Percentiles rank a stretch among this genome's conserved stretches.
These are phyloP conservation scores for Nakataea oryzae DNA, from an alignment of 2,329 filamentous ascomycete species.

Conservation along the genomic window DNA sequence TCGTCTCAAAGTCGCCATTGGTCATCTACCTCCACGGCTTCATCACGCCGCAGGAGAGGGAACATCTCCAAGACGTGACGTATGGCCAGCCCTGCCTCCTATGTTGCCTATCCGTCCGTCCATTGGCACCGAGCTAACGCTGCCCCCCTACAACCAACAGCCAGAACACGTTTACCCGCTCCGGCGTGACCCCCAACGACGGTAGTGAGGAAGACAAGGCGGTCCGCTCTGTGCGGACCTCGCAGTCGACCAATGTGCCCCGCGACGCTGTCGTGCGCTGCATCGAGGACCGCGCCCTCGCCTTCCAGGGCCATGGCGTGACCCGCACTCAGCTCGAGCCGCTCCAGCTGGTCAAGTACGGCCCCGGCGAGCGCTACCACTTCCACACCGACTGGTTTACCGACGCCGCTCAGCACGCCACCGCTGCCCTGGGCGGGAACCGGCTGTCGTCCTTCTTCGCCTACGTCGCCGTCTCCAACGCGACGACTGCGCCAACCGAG, in stretches of 20 bases:
- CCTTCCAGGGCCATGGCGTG: slow-evolving; percentile 32
- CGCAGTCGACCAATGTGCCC: slow-evolving; percentile 32
- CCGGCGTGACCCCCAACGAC: slow-evolving; percentile 22
- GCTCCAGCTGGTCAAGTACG: slow-evolving; percentile 37
- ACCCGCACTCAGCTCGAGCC: slow-evolving; percentile 29
- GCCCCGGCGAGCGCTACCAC: slow-evolving; percentile 31
- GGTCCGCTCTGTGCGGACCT: slow-evolving; percentile 28
- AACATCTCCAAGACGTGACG: slow-evolving; percentile 31
- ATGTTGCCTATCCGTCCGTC: background rate
- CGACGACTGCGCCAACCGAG: background rate
- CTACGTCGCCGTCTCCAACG: slow-evolving; percentile 28
- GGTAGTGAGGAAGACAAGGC: slow-evolving; percentile 14
- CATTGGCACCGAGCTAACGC: background rate
- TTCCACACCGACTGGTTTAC: slow-evolving; percentile 43
- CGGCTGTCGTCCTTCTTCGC: slow-evolving; percentile 35
- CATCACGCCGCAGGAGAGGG: slow-evolving; percentile 27
- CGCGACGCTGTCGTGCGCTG: slow-evolving; percentile 31
- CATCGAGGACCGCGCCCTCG: slow-evolving; percentile 33
- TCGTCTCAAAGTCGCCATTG: slow-evolving; percentile 35
- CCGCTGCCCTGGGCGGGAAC: slow-evolving; percentile 29
- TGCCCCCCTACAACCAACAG: slow-evolving; percentile 13
- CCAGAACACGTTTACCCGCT: slow-evolving; percentile 30
- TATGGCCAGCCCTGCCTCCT: slow-evolving; percentile 11
- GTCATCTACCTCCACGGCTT: slow-evolving; percentile 39
- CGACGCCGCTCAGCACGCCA: slow-evolving; percentile 22